These are phyloP conservation scores for Mrakia gelida DNA, from an alignment of 768 basidiomycete species.

Conservation along the genomic window DNA sequence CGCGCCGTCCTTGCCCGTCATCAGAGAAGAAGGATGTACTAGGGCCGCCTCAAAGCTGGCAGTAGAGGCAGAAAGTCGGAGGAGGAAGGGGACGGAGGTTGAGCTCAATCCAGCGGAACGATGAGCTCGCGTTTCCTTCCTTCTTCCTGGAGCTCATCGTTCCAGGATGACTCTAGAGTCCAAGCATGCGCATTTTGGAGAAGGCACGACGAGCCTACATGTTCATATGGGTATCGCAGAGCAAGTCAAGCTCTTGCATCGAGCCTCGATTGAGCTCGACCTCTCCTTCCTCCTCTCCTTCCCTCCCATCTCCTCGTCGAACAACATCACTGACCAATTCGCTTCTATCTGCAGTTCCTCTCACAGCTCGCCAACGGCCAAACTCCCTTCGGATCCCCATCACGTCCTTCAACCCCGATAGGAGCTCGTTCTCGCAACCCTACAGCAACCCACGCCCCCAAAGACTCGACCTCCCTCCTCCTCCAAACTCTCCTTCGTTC, in stretches of 20 bases:
- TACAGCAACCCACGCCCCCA: background rate
- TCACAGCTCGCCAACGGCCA: background rate
- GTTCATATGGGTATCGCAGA: too few species aligned
- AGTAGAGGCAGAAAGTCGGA: background rate
- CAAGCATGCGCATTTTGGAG: too few species aligned
- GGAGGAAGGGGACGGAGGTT: background rate
- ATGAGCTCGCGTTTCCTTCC: background rate
- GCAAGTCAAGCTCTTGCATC: too few species aligned
- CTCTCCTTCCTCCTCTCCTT: background rate
- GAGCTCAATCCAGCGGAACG: background rate
- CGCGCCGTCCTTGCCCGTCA: background rate
- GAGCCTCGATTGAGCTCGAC: background rate
- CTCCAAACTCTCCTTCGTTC: conserved; percentile 1
- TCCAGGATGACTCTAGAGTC: too few species aligned
- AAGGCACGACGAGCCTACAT: too few species aligned
- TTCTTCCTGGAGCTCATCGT: background rate
- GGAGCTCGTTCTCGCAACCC: background rate
- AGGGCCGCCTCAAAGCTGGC: too few species aligned
- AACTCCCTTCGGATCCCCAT: background rate
- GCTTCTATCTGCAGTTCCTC: background rate
- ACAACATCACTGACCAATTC: background rate
- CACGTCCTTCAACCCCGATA: background rate
- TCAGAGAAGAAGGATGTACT: too few species aligned
- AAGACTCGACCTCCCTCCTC: conserved; percentile 6
- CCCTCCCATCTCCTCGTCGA: background rate